phyloP scores from a whole-genome alignment of 225 moss, liverwort and hornwort genomes.

The Thuidium tamariscinum region DNA sequence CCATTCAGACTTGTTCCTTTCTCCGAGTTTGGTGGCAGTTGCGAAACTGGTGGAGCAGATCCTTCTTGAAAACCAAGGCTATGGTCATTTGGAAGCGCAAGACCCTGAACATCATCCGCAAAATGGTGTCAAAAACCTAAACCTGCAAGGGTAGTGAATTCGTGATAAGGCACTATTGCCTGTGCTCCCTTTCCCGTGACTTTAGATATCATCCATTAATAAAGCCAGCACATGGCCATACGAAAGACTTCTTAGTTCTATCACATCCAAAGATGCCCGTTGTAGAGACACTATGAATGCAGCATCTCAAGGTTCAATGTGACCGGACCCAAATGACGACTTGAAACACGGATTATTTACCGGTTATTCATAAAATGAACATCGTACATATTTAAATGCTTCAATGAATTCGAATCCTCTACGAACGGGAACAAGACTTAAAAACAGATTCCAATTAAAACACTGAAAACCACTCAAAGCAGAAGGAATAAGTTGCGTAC shows the following conservation, averaged over 20 bases:
- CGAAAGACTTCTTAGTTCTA: neutral
- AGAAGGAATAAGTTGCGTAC: neutral
- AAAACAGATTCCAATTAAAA: fast-evolving
- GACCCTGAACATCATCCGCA: neutral
- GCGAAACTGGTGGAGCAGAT: neutral
- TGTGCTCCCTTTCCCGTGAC: neutral
- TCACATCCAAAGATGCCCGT: neutral
- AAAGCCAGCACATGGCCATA: neutral
- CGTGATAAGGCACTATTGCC: neutral
- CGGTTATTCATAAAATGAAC: no score
- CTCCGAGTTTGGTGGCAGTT: neutral
- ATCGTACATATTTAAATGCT: no score
- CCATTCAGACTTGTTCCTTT: no score
- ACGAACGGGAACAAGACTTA: neutral
- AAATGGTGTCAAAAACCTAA: neutral
- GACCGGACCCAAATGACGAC: neutral
- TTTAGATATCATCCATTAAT: no score
- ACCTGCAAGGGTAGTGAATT: no score
- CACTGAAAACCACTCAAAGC: neutral
- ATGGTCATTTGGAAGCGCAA: neutral
- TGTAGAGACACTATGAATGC: no score
- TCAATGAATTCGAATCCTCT: neutral
- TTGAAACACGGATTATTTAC: no score
- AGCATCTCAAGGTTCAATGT: neutral
- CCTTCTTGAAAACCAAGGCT: neutral